These are phyloP conservation scores for Amanita polypyramis DNA, from an alignment of 768 basidiomycete species.

Conservation along the genomic window DNA sequence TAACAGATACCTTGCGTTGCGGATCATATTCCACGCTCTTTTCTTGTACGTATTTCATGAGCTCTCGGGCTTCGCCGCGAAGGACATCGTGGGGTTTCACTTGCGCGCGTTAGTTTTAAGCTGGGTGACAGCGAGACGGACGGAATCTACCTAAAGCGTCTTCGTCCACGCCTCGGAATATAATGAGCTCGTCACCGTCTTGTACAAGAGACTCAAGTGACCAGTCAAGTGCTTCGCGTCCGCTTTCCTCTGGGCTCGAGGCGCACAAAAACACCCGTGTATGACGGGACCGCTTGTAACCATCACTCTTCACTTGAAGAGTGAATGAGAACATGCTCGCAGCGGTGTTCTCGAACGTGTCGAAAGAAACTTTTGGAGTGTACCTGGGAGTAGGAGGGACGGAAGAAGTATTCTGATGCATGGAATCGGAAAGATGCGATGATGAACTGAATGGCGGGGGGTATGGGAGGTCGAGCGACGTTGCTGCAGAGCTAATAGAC, in stretches of 20 bases:
- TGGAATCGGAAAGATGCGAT: slow-evolving; percentile 10
- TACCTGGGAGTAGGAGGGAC: slow-evolving; percentile 23
- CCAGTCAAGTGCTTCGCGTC: slow-evolving; percentile 86
- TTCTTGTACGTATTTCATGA: slow-evolving; percentile 72
- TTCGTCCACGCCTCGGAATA: slow-evolving; percentile 83
- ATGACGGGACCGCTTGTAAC: slow-evolving; percentile 61
- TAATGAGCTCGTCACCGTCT: slow-evolving; percentile 88
- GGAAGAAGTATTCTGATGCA: slow-evolving; percentile 7
- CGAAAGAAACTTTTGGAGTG: slow-evolving; percentile 73
- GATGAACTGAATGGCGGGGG: slow-evolving; percentile 10
- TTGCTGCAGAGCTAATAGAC: neutral
- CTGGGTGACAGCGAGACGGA: neutral
- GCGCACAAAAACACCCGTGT: slow-evolving; percentile 90
- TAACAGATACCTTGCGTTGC: slow-evolving; percentile 51
- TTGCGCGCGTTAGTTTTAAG: neutral
- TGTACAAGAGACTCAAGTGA: slow-evolving; percentile 74
- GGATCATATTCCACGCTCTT: slow-evolving; percentile 72
- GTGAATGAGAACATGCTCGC: slow-evolving; percentile 86
- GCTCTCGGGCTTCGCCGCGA: slow-evolving; percentile 76
- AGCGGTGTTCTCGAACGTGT: slow-evolving; percentile 75
- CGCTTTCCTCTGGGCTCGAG: slow-evolving; percentile 80
- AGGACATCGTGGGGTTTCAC: slow-evolving; percentile 61
- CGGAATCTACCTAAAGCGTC: slow-evolving; percentile 61
- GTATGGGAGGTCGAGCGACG: slow-evolving; percentile 1
- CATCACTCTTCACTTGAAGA: slow-evolving; percentile 73